Evolutionary conservation across 192 early-diverging fungal species (phyloP), one percentile per base, ranked within the genome.

Genomic region (Piromyces sp.): DNA sequence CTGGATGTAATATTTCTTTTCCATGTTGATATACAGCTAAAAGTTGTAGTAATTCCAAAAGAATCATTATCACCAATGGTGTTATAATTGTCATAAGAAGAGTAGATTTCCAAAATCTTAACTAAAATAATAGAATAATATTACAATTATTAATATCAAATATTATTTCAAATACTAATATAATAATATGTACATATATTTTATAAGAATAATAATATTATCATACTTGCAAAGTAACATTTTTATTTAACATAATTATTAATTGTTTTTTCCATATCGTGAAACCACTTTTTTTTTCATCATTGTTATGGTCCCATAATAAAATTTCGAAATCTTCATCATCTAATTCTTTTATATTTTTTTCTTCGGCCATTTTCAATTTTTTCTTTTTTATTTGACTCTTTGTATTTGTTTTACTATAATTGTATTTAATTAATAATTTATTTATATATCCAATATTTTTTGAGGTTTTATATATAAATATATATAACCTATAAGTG

Each of bases 1-100:
- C 30, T 28, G 88, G 87, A 80, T 91, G 89, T 22, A 22, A 5
- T 22, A 22, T 5, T 51, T 51, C 42, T 22, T 51, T 51, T 22
- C 42, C 42, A 51, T 51, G 15, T 22, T 51, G 17, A 17, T 15
- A 5, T 22, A 15, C 19, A 22, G 42, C 19, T 51, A 51, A 51
- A 22, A 51, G 19, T 51, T 51, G 42, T 22, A 51, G 14, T 51
- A 51, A 51, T 22, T 51, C 19, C 22, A 51, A 51, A 51, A 51
- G 42, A 22, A 51, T 22, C 42, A 51, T 51, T 3, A 51, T 19
- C 17, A 9, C 3, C 4, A 51, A 22, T 2, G 42, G 42, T 22
- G 42, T 51, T 51, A 51, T 51, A 51, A 51, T 22, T 2, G 42
- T 51, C 19, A 51, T 22, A 5, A 51, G 0, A 22, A 51, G 42